Base-by-base conservation (phyloP, 2,329 filamentous ascomycete species). In the Pseudocercospora ulei region DNA sequence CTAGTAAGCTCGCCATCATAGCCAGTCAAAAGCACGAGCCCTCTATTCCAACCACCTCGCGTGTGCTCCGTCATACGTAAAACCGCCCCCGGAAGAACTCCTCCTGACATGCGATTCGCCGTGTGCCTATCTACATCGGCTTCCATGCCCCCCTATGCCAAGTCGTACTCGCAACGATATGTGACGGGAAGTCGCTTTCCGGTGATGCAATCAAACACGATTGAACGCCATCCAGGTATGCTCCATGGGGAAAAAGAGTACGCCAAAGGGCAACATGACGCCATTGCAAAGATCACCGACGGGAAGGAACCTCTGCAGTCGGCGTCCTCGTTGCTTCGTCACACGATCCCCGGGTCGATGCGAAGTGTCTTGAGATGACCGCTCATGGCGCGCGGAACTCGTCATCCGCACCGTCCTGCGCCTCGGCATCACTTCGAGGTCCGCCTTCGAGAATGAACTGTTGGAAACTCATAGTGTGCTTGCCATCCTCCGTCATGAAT, bases 381-480 rank as follows among this genome's bases (percentile, higher is more conserved):
- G 9, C 39, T 41, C 9, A 47, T 35, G n/a, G n/a, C 5, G 23
- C 29, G 3, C 37, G 25, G 16, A 19, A 23, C 24, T 37, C 24
- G 12, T 37, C 35, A 7, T 38, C 35, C 3, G 41, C 42, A 18
- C 37, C 36, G n/a, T 28, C 24, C n/a, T 20, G 20, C n/a, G 16
- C 20, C 20, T 33, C 19, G 14, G 13, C 27, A 22, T 16, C 11
- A 13, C 37, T 41, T 1, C 28, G 28, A 9, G 40, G 39, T 16
- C 35, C 40, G 16, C 44, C 33, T 8, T 52, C 53, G 4, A 56
- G 36, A n/a, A 56, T 44, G 33, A 56, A 55, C 8, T 55, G 52
- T 43, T 54, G 48, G 44, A 54, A 51, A 35, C 46, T 51, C 37
- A 51, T 47, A 6, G 35, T 30, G 28, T 47, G 40, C 38, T 46